These are phyloP conservation scores for Alliaria petiolata DNA, from an alignment of 345 rosid genomes.

Conservation along the genomic window DNA sequence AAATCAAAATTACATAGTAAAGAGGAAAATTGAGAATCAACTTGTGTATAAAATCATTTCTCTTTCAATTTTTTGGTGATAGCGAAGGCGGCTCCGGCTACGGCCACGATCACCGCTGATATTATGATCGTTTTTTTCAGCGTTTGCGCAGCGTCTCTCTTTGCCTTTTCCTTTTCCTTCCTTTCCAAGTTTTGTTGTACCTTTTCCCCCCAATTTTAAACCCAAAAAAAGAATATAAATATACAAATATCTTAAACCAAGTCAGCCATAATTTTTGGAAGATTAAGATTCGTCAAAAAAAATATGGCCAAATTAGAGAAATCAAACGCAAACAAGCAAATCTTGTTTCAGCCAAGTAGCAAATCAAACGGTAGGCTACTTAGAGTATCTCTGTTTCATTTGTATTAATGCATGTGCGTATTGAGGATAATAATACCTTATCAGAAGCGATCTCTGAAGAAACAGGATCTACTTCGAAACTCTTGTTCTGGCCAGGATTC, in stretches of 20 bases:
- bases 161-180: conserved; percentile 24
- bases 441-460: conserved; percentile 40
- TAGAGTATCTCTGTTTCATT: too few relatives aligned
- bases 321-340: too few relatives aligned
- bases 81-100: conserved; percentile 45
- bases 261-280: too few relatives aligned
- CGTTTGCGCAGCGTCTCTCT: conserved; percentile 32
- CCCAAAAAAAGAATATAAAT: too few relatives aligned
- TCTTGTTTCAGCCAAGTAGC: too few relatives aligned
- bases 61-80: conserved; percentile 49
- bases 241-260: too few relatives aligned
- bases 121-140: conserved; percentile 43
- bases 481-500: conserved; percentile 38
- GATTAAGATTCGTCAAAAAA: too few relatives aligned
- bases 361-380: too few relatives aligned
- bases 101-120: conserved; percentile 43
- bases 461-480: conserved; percentile 41
- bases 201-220: conserved; percentile 2
- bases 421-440: too few relatives aligned
- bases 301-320: too few relatives aligned
- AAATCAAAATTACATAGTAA: conserved; percentile 10
- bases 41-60: conserved; percentile 30
- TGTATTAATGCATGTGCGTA: too few relatives aligned
- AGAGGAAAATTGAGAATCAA: conserved; percentile 3
- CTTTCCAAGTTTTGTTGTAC: not conserved